Percentiles rank a stretch among this genome's conserved stretches.
These are phyloP conservation scores for Xylariaceae sp. DNA, from an alignment of 2,329 filamentous ascomycete species.

Conservation along the genomic window DNA sequence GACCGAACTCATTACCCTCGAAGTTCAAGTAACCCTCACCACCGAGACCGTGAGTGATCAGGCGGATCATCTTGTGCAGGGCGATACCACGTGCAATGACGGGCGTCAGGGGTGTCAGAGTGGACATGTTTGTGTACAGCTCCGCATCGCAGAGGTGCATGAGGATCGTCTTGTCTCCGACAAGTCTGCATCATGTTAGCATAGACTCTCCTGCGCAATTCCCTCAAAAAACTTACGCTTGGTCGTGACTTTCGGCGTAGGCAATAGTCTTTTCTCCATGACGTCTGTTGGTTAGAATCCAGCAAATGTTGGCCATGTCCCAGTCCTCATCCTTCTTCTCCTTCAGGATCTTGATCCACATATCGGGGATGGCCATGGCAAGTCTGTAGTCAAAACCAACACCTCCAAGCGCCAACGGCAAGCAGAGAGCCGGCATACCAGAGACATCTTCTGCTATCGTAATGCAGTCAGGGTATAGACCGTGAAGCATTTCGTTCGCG, in stretches of 20 bases:
- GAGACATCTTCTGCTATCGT: constrained; percentile 97
- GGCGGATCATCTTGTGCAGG: constrained; percentile 94
- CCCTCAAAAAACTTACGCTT: constrained; percentile 63
- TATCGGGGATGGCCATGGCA: constrained; percentile 95
- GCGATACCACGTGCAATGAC: constrained; percentile 86
- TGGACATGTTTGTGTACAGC: constrained; percentile 97
- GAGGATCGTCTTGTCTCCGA: constrained; percentile 94
- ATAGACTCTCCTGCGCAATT: neutral
- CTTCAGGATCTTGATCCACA: constrained; percentile 99
- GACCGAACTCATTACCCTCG: constrained; percentile 97
- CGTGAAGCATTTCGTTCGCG: constrained; percentile 91
- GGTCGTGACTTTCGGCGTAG: constrained; percentile 94
- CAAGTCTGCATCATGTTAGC: constrained; percentile 55
- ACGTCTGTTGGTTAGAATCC: constrained; percentile 84
- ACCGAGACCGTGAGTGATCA: constrained; percentile 84
- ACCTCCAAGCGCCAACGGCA: constrained; percentile 78
- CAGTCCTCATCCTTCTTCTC: constrained; percentile 87
- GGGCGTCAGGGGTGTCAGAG: constrained; percentile 73
- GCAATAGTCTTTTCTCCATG: constrained; percentile 98
- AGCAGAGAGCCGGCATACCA: constrained; percentile 94
- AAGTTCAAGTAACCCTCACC: constrained; percentile 98
- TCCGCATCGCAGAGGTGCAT: constrained; percentile 98
- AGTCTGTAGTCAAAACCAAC: constrained; percentile 96
- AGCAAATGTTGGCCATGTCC: constrained; percentile 81
- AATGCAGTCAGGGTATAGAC: constrained; percentile 80